Evolutionary conservation across 1,284 basidiomycete species (phyloP).

Genomic region (Ganoderma leucocontextum): DNA sequence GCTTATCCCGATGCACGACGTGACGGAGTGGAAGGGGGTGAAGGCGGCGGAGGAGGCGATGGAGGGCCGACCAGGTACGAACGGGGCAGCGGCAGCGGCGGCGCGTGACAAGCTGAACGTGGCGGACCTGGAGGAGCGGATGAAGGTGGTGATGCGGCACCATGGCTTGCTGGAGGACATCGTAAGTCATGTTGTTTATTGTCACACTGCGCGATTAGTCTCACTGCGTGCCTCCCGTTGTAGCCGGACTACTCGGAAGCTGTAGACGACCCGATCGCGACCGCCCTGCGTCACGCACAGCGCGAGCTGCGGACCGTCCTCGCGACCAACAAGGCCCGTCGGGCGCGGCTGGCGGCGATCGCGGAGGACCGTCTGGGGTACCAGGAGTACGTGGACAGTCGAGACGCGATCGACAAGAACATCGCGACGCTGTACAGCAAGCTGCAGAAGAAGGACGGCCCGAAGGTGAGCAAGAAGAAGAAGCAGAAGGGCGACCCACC

Average conservation of each 20-base stretch:
- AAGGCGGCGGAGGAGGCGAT: constrained; percentile 85
- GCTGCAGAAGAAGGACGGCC: constrained; percentile 77
- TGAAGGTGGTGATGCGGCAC: constrained; percentile 76
- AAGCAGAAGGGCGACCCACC: constrained; percentile 61
- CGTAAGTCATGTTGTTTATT: constrained; percentile 50
- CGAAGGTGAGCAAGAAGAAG: constrained; percentile 75
- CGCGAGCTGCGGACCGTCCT: constrained; percentile 79
- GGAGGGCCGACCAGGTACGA: constrained; percentile 79
- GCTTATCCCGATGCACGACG: constrained; percentile 71
- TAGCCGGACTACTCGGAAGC: constrained; percentile 82
- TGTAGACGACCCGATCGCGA: constrained; percentile 93
- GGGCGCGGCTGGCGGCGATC: constrained; percentile 74
- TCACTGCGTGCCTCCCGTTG: not conserved
- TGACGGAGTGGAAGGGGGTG: constrained; percentile 73
- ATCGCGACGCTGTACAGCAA: constrained; percentile 76
- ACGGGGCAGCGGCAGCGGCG: constrained; percentile 75
- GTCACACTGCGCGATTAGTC: too few species aligned
- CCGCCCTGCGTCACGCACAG: constrained; percentile 90
- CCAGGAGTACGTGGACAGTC: constrained; percentile 84
- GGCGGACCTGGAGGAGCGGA: constrained; percentile 72
- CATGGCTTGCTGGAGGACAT: constrained; percentile 68
- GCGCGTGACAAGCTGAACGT: constrained; percentile 77
- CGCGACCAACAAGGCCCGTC: constrained; percentile 85
- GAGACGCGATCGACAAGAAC: constrained; percentile 86
- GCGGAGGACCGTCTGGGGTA: constrained; percentile 91